These are phyloP conservation scores for Penicillium brasilianum DNA, from an alignment of 2,329 filamentous ascomycete species.

Conservation along the genomic window DNA sequence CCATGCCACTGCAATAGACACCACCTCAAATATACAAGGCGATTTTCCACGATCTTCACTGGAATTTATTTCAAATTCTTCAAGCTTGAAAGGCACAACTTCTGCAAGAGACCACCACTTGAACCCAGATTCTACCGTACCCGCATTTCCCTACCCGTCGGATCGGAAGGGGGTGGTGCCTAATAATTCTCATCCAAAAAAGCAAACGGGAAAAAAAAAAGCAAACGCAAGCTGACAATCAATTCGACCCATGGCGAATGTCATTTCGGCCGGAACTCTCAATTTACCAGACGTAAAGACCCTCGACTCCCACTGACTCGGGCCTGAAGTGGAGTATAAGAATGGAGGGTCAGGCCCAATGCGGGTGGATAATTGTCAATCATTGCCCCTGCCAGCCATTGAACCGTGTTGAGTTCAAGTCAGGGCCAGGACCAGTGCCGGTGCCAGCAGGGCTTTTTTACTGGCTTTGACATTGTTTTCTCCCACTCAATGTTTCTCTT, in stretches of 20 bases:
- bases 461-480: neutral
- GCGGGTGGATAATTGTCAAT: conserved; percentile 10
- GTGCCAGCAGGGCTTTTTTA: neutral
- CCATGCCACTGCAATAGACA: neutral
- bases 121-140: neutral
- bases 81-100: neutral
- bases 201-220: conserved; percentile 1
- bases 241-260: conserved; percentile 4
- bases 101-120: neutral
- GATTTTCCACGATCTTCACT: neutral
- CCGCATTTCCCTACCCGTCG: neutral
- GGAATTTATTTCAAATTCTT: neutral
- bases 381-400: conserved; percentile 20
- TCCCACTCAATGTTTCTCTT: neutral
- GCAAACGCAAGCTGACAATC: neutral
- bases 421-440: neutral
- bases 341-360: neutral
- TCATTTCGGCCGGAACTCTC: conserved; percentile 19
- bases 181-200: neutral
- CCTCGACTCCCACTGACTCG: conserved; percentile 4
- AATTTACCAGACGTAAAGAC: neutral
- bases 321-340: conserved; percentile 8
- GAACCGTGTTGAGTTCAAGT: conserved; percentile 4
- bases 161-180: neutral
- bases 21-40: neutral